Base-by-base conservation (phyloP, 2,329 filamentous ascomycete genomes). In the Xylariaceae sp. region DNA sequence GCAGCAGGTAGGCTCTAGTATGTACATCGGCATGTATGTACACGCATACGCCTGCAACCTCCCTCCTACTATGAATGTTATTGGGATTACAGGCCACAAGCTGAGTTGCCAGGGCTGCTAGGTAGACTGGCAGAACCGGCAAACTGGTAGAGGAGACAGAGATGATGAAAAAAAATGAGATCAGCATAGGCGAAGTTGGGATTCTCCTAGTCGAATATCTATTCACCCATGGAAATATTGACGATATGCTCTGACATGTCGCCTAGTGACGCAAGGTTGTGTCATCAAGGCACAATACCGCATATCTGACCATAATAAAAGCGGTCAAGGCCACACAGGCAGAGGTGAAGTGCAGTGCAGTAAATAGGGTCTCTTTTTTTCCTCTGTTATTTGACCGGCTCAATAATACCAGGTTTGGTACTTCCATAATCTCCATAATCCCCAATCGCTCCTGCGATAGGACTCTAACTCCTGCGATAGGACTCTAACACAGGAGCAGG, bases 261-360 rank as follows among this genome's bases (percentile, higher is more conserved):
- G 52, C 50, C 44, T 56, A 56, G 21, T 45, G 40, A 58, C 50
- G 60, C 52, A 58, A 48, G 48, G 52, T 62, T 62, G 45, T 62
- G 60, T 62, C 57, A 62, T 62, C 52, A 46, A 48, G 32, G 9
- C 44, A 53, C 47, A 46, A 48, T 47, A 40, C 48, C 54, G 29
- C 49, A 50, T 53, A 50, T 52, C 53, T 51, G 50, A 56, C 57
- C 40, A 50, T 49, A 55, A 58, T 52, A 62, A 60, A 57, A 62
- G 60, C 60, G 60, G 60, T 62, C 60, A 62, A 60, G 57, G 48
- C 46, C 43, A n/a, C n/a, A n/a, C n/a, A n/a, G n/a, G n/a, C n/a
- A 44, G 18, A 18, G 47, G 43, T 55, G 50, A 49, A 37, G 7
- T 37, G 32, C 32, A 37, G 32, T 32, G 48, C 56, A n/a, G n/a